phyloP scores from a whole-genome alignment of 371 early-diverging fungal genomes.

The Rhizopus sp. region DNA sequence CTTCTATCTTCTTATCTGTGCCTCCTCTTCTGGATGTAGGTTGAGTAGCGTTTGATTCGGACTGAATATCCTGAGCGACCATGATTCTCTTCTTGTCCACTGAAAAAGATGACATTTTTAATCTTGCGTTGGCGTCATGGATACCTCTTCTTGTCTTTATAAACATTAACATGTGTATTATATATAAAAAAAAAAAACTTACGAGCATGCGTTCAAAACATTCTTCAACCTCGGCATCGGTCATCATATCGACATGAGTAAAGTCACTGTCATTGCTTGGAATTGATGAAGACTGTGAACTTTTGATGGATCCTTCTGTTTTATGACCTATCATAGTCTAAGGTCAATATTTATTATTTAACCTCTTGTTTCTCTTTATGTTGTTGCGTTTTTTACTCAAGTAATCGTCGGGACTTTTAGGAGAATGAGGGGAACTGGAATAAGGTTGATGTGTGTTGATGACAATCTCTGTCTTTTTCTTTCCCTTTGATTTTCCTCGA shows the following conservation, averaged over 20 bases:
- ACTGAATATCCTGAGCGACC: slow-evolving; percentile 55
- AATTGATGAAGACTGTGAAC: slow-evolving; percentile 34
- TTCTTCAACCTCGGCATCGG: slow-evolving; percentile 41
- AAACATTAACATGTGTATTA: neutral
- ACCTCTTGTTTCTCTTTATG: neutral
- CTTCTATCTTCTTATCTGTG: slow-evolving; percentile 37
- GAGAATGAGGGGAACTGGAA: slow-evolving; percentile 20
- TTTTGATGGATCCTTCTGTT: slow-evolving; percentile 23
- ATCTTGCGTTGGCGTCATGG: slow-evolving; percentile 37
- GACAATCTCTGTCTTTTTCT: slow-evolving; percentile 16
- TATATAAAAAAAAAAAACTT: slow-evolving; percentile 6
- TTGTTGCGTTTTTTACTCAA: slow-evolving; percentile 15
- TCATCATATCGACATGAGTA: slow-evolving; percentile 18
- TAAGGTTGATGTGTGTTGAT: slow-evolving; percentile 10
- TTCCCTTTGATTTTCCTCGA: slow-evolving; percentile 31
- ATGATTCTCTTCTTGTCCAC: slow-evolving; percentile 53
- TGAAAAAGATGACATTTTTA: slow-evolving; percentile 43
- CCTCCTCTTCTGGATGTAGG: slow-evolving; percentile 32
- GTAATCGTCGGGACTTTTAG: slow-evolving; percentile 30
- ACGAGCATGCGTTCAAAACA: slow-evolving; percentile 54
- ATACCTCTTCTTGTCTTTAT: slow-evolving; percentile 49
- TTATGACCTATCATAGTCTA: slow-evolving; percentile 17
- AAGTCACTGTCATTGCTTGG: slow-evolving; percentile 32
- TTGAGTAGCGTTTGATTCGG: slow-evolving; percentile 24
- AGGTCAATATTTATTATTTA: neutral